Conservation (phyloP, 2,329 filamentous ascomycete genomes). For the Pseudogymnoascus sp. region DNA sequence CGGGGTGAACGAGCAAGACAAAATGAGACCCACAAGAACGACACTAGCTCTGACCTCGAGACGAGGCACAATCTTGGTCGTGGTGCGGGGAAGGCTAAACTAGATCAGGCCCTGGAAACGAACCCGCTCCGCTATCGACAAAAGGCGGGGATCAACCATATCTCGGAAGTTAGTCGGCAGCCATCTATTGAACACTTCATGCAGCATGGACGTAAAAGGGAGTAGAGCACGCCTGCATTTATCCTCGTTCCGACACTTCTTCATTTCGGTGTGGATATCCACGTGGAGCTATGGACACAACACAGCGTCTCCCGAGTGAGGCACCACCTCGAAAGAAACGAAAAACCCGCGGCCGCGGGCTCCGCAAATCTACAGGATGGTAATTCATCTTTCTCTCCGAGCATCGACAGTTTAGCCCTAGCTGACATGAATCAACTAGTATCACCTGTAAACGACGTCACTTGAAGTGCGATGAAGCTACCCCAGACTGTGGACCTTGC, state of each 20-base stretch:
- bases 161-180: neutral
- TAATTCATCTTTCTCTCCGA: constrained; percentile 11
- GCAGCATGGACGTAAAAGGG: neutral
- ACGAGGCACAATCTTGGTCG: neutral
- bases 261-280: neutral
- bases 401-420: neutral
- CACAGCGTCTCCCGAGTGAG: neutral
- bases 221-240: neutral
- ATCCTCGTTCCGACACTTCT: neutral
- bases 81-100: neutral
- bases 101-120: neutral
- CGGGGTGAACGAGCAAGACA: neutral
- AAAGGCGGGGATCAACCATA: neutral
- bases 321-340: constrained; percentile 15
- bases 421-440: constrained; percentile 21
- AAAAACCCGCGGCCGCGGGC: constrained; percentile 33
- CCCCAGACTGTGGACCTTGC: constrained; percentile 37
- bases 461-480: constrained; percentile 41
- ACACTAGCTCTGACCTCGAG: neutral
- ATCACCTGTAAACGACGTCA: constrained; percentile 36
- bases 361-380: constrained; percentile 37
- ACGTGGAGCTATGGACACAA: neutral
- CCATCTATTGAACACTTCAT: neutral
- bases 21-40: neutral
- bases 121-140: neutral